phyloP scores from a whole-genome alignment of 2,329 filamentous ascomycete species.

The Neocucurbitaria cava region DNA sequence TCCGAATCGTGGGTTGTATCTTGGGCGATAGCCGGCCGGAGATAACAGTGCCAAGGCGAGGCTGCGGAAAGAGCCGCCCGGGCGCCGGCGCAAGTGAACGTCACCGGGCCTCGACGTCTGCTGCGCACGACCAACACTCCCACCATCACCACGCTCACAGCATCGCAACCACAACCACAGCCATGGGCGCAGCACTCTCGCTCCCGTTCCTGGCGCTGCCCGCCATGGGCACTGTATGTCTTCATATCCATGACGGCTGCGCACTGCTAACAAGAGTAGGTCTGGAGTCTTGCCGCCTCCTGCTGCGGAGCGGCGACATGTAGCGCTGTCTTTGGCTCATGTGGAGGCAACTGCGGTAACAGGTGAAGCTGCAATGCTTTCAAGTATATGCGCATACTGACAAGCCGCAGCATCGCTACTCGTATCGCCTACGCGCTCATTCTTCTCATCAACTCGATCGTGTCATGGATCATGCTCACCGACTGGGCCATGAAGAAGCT shows the following conservation, averaged over 20 bases:
- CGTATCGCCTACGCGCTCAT: conserved; percentile 96
- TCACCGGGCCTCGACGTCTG: conserved; percentile 19
- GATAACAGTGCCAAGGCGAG: conserved; percentile 25
- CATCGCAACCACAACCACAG: conserved; percentile 75
- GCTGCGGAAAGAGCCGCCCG: conserved; percentile 19
- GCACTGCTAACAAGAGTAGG: conserved; percentile 55
- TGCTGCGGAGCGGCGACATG: conserved; percentile 98
- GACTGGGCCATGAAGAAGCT: conserved; percentile 98
- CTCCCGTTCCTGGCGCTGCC: conserved; percentile 88
- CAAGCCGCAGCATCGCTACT: conserved; percentile 77
- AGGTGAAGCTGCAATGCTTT: conserved; percentile 63
- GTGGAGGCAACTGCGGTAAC: conserved; percentile 90
- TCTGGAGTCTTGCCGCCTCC: conserved; percentile 80
- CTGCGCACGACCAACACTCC: conserved; percentile 6
- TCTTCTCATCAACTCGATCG: conserved; percentile 92
- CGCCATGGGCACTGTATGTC: conserved; percentile 80
- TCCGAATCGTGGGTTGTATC: not conserved
- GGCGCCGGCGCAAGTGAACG: conserved; percentile 20
- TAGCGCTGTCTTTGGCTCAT: conserved; percentile 93
- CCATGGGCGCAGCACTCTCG: conserved; percentile 94
- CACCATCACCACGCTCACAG: conserved; percentile 11
- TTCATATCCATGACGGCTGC: conserved; percentile 7
- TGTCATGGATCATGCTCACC: conserved; percentile 99
- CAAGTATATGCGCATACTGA: conserved; percentile 11
- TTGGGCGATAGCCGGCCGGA: conserved; percentile 16